A percentile compares a stretch with the other conserved stretches of the same genome.
Conservation (phyloP, 805 yeast species). For the Lachancea thermotolerans region DNA sequence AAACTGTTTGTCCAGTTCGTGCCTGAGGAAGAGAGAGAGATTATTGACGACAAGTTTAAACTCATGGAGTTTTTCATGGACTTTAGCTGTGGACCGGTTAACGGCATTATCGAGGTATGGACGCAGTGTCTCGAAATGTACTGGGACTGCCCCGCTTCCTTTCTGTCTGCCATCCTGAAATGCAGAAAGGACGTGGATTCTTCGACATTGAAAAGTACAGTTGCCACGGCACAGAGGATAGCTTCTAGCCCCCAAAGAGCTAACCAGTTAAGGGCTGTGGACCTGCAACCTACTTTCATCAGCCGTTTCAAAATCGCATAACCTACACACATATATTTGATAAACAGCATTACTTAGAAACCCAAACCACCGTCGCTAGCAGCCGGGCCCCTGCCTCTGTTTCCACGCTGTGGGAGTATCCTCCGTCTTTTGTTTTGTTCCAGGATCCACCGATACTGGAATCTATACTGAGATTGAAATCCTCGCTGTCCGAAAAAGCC, state of each 20-base stretch:
- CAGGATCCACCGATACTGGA: slow-evolving; percentile 48
- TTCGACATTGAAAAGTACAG: slow-evolving; percentile 20
- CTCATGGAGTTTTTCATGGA: slow-evolving; percentile 59
- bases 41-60: slow-evolving; percentile 44
- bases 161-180: slow-evolving; percentile 57
- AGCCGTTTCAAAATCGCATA: slow-evolving; percentile 15
- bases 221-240: slow-evolving; percentile 15
- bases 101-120: slow-evolving; percentile 52
- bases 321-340: not conserved
- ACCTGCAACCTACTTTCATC: slow-evolving; percentile 21
- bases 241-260: slow-evolving; percentile 19
- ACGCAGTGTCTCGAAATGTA: slow-evolving; percentile 53
- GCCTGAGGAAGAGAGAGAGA: slow-evolving; percentile 32
- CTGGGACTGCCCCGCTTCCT: slow-evolving; percentile 70
- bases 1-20: slow-evolving; percentile 43
- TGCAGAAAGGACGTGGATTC: slow-evolving; percentile 35
- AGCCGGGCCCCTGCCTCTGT: slow-evolving; percentile 13
- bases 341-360: slow-evolving; percentile 16
- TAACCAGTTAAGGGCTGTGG: slow-evolving; percentile 13
- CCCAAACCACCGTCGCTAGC: slow-evolving; percentile 31
- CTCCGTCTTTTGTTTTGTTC: slow-evolving; percentile 53
- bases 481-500: slow-evolving; percentile 12
- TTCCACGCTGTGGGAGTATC: slow-evolving; percentile 33
- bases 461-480: slow-evolving; percentile 17
- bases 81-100: slow-evolving; percentile 41